Base-by-base conservation (phyloP, 805 yeast species). In the Ogataea pilisensis region DNA sequence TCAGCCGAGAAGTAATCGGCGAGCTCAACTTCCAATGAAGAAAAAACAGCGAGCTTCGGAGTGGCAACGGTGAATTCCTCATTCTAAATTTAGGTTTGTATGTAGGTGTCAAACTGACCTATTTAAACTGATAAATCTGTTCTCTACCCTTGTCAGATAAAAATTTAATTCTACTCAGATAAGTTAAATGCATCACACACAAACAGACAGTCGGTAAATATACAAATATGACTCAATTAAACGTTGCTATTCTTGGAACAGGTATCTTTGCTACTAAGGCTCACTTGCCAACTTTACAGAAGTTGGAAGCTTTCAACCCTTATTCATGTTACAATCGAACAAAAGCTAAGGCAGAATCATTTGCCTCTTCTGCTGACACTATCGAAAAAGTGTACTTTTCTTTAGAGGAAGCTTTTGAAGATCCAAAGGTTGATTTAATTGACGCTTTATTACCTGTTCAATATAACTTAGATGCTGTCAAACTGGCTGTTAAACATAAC, bases 401-500 rank as follows among this genome's bases (percentile, higher is more conserved):
- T 18, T 56, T 85, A 39, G 93, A 85, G 33, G 78, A 68, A n/a
- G 73, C 85, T 14, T 68, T 89, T 53, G 61, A 65, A 32, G 89
- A 85, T 57, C 69, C 78, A n/a, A 61, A 74, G 0, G 76, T 89
- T 33, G 93, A 85, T 45, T 74, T 82, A 24, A 73, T 91, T 22
- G 97, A 91, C 58, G 95, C 88, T 2, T 70, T 90, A 46, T 73
- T 91, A 39, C 98, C 98, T n/a, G 95, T 82, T 1, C 91, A 88
- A 60, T 75, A 64, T 68, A 91, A 88, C 61, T 67, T 79, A 34
- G 78, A 70, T 30, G 80, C 80, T 2, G 82, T 89, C 26, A 71
- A 78, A 54, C 71, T 75, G 50, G 95, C 95, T 2, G 68, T 87
- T 40, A 72, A 75, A 36, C 74, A 84, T 51, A 77, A 79, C 37